Base-by-base conservation (phyloP, 2,329 filamentous ascomycete species). In the Niveomyces coronatus region DNA sequence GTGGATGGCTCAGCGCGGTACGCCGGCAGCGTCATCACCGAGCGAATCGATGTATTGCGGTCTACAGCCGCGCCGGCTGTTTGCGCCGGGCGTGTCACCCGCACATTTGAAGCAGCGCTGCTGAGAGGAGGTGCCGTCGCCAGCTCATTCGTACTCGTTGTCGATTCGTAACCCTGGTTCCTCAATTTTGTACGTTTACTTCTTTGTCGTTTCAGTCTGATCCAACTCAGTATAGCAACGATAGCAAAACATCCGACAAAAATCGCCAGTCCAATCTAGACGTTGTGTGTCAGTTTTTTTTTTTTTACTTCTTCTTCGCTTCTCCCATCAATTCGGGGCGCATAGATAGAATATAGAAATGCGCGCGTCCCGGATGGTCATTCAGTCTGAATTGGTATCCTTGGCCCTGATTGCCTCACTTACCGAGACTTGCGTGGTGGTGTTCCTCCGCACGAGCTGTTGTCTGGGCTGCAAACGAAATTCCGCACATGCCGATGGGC, bases 11-110 rank as follows among this genome's bases (percentile, higher is more conserved):
- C 76, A 13, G 71, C 73, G 3, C 82, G 80, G 57, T 98, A 98
- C 0, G 84, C 74, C 0, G 91, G 91, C 3, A 98, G 64, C 0
- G 91, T 96, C 73, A 95, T 91, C 40, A 96, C 79, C n/a, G 86
- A 94, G 39, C 89, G 80, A 31, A 96, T 71, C 8, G 85, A 93
- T 1, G 85, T 87, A 50, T 89, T 82, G 22, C 89, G 76, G 54
- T 89, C 84, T 10, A 94, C 76, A 1, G 56, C 61, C 42, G 9
- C 13, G 31, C 37, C 19, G 31, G 37, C 24, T 6, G 37, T 35
- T 14, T 39, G 37, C 4, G 31, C 37, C 4, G 14, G 37, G 9
- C n/a, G 31, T 9, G 37, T 31, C 11, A 20, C 24, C 6, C 27
- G 14, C 4, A 39, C 18, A 10, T n/a, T 22, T 18, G 24, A 13